These are phyloP conservation scores for Porogramme epimiltina DNA, from an alignment of 1,284 basidiomycete species.

Conservation along the genomic window DNA sequence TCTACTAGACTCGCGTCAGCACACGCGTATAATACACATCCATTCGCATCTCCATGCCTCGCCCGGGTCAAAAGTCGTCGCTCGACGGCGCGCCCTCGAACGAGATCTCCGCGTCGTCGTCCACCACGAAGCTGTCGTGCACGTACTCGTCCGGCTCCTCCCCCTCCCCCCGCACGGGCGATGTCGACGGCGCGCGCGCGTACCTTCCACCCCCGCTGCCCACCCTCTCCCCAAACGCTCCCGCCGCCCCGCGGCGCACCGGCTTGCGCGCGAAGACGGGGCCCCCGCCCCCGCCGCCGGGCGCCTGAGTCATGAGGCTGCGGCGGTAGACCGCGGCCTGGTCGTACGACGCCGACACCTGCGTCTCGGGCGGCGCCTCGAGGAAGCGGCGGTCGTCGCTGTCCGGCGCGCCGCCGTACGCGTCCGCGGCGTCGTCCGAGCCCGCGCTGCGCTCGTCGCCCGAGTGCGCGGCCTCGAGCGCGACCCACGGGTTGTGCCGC, in stretches of 20 bases:
- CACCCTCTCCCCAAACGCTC: slow-evolving; percentile 9
- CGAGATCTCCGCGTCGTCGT: slow-evolving; percentile 61
- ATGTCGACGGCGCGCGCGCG: slow-evolving; percentile 48
- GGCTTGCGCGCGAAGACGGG: slow-evolving; percentile 60
- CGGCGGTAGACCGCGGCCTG: slow-evolving; percentile 68
- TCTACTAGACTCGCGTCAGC: not conserved
- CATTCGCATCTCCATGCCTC: not conserved
- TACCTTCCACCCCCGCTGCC: slow-evolving; percentile 17
- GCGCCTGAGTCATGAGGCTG: slow-evolving; percentile 71
- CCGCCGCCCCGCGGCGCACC: slow-evolving; percentile 38
- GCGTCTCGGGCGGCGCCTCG: slow-evolving; percentile 66
- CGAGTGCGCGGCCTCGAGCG: slow-evolving; percentile 74
- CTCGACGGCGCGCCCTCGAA: slow-evolving; percentile 25
- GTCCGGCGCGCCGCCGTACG: slow-evolving; percentile 46
- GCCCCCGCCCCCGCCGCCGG: slow-evolving; percentile 37
- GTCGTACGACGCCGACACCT: slow-evolving; percentile 75
- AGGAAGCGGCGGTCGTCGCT: slow-evolving; percentile 73
- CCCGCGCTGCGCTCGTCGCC: slow-evolving; percentile 77
- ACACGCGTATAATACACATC: not conserved
- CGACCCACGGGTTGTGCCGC: slow-evolving; percentile 55
- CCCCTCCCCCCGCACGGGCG: slow-evolving; percentile 46
- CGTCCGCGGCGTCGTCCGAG: slow-evolving; percentile 38
- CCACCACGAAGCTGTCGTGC: slow-evolving; percentile 76
- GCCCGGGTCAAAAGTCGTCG: slow-evolving; percentile 2
- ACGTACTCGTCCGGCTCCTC: slow-evolving; percentile 63